Percentiles rank a stretch among this genome's conserved stretches.
Conservation (phyloP, 2,329 filamentous ascomycete species). For the Ilyonectria mors-panacis region DNA sequence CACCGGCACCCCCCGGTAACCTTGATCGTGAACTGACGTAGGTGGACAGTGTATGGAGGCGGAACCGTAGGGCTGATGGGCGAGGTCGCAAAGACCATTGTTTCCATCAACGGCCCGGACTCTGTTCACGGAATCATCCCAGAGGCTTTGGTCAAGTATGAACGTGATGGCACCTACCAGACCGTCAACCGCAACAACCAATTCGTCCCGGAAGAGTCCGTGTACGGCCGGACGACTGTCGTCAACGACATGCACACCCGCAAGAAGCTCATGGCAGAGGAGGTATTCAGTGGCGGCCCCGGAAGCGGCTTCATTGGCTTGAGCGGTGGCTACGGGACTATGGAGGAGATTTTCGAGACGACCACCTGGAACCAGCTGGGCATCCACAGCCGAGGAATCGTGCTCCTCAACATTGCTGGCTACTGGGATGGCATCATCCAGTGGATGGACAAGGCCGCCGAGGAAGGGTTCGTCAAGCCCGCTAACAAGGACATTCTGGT, state of each 20-base stretch:
- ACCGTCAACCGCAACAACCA: conserved; percentile 63
- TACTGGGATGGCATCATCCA: conserved; percentile 91
- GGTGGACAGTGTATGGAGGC: conserved; percentile 84
- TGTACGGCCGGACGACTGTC: conserved; percentile 88
- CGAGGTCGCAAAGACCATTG: conserved; percentile 88
- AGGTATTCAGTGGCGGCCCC: conserved; percentile 84
- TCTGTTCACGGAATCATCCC: conserved; percentile 96
- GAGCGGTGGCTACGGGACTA: conserved; percentile 90
- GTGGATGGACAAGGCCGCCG: conserved; percentile 85
- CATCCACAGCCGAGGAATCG: conserved; percentile 85
- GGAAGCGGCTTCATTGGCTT: conserved; percentile 93
- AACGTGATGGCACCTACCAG: conserved; percentile 74
- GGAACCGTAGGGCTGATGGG: conserved; percentile 97
- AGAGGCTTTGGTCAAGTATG: conserved; percentile 83
- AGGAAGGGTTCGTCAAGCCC: conserved; percentile 81
- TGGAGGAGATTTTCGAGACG: conserved; percentile 95
- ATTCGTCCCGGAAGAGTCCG: conserved; percentile 72
- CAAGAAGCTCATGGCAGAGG: conserved; percentile 92
- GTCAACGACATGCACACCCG: conserved; percentile 97
- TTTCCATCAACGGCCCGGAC: conserved; percentile 83
- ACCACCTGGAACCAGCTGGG: conserved; percentile 97
- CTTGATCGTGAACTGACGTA: conserved; percentile 6
- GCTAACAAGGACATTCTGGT: conserved; percentile 83
- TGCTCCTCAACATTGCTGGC: conserved; percentile 88
- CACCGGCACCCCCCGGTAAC: conserved; percentile 1